Evolutionary conservation across 2,329 filamentous ascomycete genomes (phyloP).

Genomic region (Pseudogymnoascus sp.): DNA sequence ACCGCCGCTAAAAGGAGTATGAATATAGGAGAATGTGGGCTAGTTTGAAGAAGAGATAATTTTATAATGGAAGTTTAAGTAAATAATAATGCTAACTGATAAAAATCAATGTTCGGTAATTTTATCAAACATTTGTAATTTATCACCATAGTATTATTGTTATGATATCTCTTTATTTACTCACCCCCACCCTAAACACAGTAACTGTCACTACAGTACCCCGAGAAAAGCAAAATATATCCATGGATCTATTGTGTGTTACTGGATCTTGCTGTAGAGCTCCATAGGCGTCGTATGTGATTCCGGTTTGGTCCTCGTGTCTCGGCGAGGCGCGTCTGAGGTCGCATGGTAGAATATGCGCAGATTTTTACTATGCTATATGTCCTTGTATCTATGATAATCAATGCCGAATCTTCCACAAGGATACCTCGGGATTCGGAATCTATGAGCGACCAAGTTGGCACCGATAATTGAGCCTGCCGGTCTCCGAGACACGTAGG

Average conservation of each 20-base stretch:
- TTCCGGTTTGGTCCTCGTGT: too few species aligned
- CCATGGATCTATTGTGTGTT: too few species aligned
- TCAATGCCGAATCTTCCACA: not conserved
- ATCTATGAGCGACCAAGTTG: not conserved
- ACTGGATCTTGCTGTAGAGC: too few species aligned
- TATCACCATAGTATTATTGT: too few species aligned
- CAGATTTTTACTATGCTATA: too few species aligned
- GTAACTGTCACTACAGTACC: not conserved
- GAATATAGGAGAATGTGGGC: not conserved
- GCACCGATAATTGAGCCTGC: not conserved
- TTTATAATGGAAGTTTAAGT: not conserved
- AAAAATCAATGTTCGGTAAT: not conserved
- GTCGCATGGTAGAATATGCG: too few species aligned
- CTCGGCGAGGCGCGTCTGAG: too few species aligned
- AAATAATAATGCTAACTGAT: not conserved
- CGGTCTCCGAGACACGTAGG: not conserved
- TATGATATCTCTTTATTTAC: too few species aligned
- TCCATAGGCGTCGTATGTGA: too few species aligned
- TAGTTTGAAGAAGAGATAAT: not conserved
- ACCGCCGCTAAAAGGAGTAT: too few species aligned
- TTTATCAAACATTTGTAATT: not conserved
- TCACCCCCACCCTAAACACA: not conserved
- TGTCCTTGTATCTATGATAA: not conserved
- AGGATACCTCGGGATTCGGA: not conserved
- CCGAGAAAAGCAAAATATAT: not conserved